Evolutionary conservation across 306 rosid genomes (phyloP).

Genomic region (Corylus avellana): DNA sequence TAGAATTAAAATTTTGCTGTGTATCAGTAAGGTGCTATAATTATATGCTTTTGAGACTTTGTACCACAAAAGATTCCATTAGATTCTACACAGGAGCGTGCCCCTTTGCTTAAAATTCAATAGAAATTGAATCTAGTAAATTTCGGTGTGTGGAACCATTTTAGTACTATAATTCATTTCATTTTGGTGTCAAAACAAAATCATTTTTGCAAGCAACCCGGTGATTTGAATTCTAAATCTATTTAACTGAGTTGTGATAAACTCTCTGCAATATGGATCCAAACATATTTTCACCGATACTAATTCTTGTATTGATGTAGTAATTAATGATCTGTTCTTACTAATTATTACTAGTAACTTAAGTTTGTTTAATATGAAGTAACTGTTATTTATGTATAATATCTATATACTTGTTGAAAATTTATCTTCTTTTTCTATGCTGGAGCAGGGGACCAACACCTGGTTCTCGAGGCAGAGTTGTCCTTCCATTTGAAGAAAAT

Average conservation of each 20-base stretch:
- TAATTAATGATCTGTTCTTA: neutral
- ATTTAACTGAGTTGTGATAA: neutral
- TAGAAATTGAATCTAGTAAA: neutral
- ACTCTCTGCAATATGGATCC: neutral
- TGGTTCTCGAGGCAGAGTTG: conserved; percentile 84
- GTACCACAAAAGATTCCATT: neutral
- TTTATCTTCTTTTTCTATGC: conserved; percentile 22
- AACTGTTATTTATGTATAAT: too few relatives aligned
- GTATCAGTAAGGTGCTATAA: neutral
- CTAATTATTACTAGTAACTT: neutral
- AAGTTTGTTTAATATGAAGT: neutral
- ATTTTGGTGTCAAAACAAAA: neutral
- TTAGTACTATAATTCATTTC: neutral
- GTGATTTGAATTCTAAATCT: neutral
- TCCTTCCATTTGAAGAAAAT: conserved; percentile 90
- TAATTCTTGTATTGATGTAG: neutral
- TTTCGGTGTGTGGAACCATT: neutral
- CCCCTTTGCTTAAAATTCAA: neutral
- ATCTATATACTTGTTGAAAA: neutral
- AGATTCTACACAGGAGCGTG: neutral
- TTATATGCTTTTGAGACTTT: neutral
- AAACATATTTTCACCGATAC: neutral
- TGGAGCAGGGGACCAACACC: conserved; percentile 80
- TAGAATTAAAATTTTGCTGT: neutral
- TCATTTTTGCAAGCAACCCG: neutral